phyloP scores from a whole-genome alignment of 768 basidiomycete genomes.

The Clathrus columnatus region DNA sequence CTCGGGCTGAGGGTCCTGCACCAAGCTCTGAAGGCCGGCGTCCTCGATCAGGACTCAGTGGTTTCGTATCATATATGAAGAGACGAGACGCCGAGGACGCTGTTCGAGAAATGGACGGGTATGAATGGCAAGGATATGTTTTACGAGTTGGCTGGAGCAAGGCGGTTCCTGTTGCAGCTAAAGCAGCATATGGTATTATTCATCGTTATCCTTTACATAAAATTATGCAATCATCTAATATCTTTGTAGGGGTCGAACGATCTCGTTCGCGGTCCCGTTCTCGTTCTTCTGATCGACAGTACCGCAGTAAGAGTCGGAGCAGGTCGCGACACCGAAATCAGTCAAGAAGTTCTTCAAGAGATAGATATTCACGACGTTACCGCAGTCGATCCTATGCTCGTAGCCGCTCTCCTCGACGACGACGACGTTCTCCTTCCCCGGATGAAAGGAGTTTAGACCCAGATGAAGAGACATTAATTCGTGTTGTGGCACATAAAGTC shows the following conservation, averaged over 20 bases:
- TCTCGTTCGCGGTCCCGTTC: slow-evolving; percentile 29
- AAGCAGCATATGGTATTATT: slow-evolving; percentile 62
- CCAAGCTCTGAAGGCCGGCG: slow-evolving; percentile 59
- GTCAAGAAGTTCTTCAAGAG: slow-evolving; percentile 43
- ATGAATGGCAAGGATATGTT: slow-evolving; percentile 88
- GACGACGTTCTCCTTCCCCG: slow-evolving; percentile 25
- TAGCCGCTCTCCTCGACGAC: slow-evolving; percentile 27
- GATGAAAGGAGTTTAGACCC: slow-evolving; percentile 45
- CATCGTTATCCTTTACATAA: background rate
- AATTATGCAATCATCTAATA: background rate
- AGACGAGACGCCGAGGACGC: slow-evolving; percentile 86
- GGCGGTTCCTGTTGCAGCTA: slow-evolving; percentile 77
- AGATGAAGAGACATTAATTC: slow-evolving; percentile 79
- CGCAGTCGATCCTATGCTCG: slow-evolving; percentile 14
- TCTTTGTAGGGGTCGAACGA: slow-evolving; percentile 26
- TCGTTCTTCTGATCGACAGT: slow-evolving; percentile 25
- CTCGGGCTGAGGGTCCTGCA: slow-evolving; percentile 62
- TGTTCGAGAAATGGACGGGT: slow-evolving; percentile 82
- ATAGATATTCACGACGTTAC: slow-evolving; percentile 26
- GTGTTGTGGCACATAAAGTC: slow-evolving; percentile 78
- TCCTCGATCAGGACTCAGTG: slow-evolving; percentile 75
- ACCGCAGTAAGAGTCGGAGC: slow-evolving; percentile 14
- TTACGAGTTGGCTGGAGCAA: slow-evolving; percentile 96
- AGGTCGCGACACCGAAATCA: slow-evolving; percentile 31
- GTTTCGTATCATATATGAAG: slow-evolving; percentile 96